Evolutionary conservation across 129 eudicot genomes (phyloP).

Genomic region (Silybum marianum): DNA sequence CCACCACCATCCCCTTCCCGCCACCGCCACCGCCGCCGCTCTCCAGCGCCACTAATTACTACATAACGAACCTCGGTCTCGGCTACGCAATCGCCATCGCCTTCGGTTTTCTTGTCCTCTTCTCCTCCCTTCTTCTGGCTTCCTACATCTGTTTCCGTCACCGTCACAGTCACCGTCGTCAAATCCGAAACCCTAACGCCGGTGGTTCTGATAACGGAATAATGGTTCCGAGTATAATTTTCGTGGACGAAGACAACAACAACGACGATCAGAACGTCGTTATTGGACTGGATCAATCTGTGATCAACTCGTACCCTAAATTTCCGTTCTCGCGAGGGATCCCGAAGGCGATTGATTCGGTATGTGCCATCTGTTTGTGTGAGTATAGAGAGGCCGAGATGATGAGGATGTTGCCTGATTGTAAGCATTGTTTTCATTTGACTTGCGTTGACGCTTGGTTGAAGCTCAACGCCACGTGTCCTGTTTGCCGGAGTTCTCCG

Average conservation of each 20-base stretch:
- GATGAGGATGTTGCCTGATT: slow-evolving; percentile 93
- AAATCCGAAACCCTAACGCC: slow-evolving; percentile 28
- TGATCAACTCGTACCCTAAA: slow-evolving; percentile 79
- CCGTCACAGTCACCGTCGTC: slow-evolving; percentile 32
- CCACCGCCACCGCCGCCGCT: slow-evolving; percentile 27
- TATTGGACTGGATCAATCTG: slow-evolving; percentile 65
- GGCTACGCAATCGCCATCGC: slow-evolving; percentile 81
- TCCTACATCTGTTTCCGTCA: slow-evolving; percentile 70
- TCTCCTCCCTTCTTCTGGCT: slow-evolving; percentile 67
- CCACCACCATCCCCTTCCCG: slow-evolving; percentile 34
- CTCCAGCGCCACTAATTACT: slow-evolving; percentile 36
- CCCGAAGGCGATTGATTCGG: slow-evolving; percentile 32
- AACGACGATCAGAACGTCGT: slow-evolving; percentile 42
- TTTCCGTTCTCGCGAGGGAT: slow-evolving; percentile 43
- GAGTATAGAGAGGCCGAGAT: slow-evolving; percentile 77
- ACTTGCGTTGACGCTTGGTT: slow-evolving; percentile 89
- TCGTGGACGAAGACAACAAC: slow-evolving; percentile 71
- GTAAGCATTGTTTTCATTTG: slow-evolving; percentile 68
- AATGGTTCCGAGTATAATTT: slow-evolving; percentile 69
- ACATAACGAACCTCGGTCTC: slow-evolving; percentile 54
- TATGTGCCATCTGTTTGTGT: slow-evolving; percentile 76
- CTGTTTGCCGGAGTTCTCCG: slow-evolving; percentile 91
- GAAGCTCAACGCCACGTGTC: slow-evolving; percentile 74
- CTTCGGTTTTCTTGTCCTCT: slow-evolving; percentile 74
- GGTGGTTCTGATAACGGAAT: slow-evolving; percentile 39